Evolutionary conservation across 2,329 filamentous ascomycete species (phyloP), one percentile per base, ranked within the genome.

Genomic region (Fusarium citri): DNA sequence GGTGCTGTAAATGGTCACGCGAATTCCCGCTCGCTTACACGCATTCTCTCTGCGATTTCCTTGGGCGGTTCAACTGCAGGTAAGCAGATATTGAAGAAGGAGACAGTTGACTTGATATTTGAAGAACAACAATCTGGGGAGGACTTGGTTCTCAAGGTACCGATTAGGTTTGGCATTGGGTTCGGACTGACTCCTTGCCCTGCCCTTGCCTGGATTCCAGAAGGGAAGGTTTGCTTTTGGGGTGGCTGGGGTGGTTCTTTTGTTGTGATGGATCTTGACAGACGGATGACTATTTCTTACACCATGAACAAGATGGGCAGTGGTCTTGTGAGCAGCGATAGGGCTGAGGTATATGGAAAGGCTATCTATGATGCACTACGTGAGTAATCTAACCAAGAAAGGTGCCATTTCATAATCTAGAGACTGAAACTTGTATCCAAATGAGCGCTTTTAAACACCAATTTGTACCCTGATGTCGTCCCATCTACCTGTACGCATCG

Each of bases 231-330:
- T 0, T 64, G 60, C 9, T 64, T 31, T 10, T 47, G 60, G 42
- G 7, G 23, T 0, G 60, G 60, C 1, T 64, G 60, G 60, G 60
- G 60, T 0, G 58, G 60, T 3, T 64, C 60, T 2, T 48, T 25
- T 6, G 30, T 64, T 1, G 23, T 64, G 0, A 56, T 64, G 60
- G 60, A 64, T 5, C 5, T 47, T 10, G 60, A 63, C 6, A 64
- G 14, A 28, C 34, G 48, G 1, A 47, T 63, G 60, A 64, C 58
- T 0, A 48, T 63, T n/a, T 43, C 48, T 1, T 64, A 64, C 12
- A 23, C 58, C 9, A 64, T 64, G 60, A 64, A 64, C 12, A 64
- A 63, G 34, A 63, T 63, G 59, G 57, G 41, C 0, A 60, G n/a
- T n/a, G 59, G 31, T 1, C 47, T 63, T 41, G 57, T 28, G 0